Conservation (phyloP, 208 protist species). For the Acanthamoeba royreba region DNA sequence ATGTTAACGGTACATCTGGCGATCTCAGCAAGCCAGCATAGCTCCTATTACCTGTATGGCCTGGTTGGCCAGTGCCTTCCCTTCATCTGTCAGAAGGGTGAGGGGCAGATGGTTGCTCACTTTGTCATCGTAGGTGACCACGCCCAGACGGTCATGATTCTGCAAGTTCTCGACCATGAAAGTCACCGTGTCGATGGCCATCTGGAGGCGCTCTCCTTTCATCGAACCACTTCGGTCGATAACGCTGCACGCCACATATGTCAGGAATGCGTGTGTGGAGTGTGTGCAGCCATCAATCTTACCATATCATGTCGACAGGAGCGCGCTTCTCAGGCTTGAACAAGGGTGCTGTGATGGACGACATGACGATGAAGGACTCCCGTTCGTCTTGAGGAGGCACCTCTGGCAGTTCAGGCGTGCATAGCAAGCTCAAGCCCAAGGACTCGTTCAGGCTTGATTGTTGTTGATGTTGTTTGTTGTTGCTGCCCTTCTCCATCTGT, state of each 20-base stretch:
- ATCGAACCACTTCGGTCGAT: constrained; percentile 19
- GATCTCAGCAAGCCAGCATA: too few species aligned
- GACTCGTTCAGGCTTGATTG: too few species aligned
- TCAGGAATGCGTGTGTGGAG: too few species aligned
- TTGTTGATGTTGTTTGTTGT: too few species aligned
- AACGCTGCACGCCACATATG: too few species aligned
- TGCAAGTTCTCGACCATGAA: not conserved
- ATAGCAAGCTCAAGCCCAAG: not conserved
- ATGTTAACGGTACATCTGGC: too few species aligned
- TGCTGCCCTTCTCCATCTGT: too few species aligned
- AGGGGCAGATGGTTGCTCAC: not conserved
- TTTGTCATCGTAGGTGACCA: not conserved
- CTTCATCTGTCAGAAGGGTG: not conserved
- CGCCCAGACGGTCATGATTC: not conserved
- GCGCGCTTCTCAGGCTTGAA: not conserved
- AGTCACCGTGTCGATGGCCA: not conserved
- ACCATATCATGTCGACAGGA: not conserved
- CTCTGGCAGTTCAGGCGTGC: not conserved
- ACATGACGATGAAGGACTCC: not conserved
- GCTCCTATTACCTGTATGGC: too few species aligned
- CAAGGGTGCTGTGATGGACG: not conserved
- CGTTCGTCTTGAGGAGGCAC: not conserved
- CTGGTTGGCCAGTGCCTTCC: not conserved
- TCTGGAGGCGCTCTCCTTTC: not conserved
- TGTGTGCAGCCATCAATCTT: too few species aligned